These are phyloP conservation scores for Colletotrichum viniferum DNA, from an alignment of 2,329 filamentous ascomycete species.

Conservation along the genomic window DNA sequence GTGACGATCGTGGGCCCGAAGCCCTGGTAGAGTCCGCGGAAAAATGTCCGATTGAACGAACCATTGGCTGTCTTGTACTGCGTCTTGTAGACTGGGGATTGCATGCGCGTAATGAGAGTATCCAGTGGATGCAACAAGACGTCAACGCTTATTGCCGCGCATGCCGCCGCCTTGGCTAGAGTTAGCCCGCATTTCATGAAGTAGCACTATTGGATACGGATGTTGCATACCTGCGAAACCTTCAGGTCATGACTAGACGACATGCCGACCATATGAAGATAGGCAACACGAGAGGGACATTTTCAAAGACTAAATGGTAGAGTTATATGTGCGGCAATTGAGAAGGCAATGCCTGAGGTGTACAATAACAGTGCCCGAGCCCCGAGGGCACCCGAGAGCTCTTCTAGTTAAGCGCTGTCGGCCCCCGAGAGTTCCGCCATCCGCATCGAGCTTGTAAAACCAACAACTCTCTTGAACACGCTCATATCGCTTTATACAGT, in stretches of 20 bases:
- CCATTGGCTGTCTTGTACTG: conserved; percentile 18
- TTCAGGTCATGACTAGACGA: not conserved
- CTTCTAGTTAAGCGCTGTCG: not conserved
- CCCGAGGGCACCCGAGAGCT: not conserved
- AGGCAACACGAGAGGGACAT: accelerated
- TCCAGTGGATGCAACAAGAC: conserved; percentile 23
- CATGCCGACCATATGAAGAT: not conserved
- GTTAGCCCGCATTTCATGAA: not conserved
- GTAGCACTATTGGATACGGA: not conserved
- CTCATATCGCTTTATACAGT: not conserved
- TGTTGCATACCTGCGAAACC: not conserved
- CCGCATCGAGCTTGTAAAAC: not conserved
- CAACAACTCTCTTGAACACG: not conserved
- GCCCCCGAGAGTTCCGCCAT: not conserved
- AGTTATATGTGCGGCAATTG: not conserved
- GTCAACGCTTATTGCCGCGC: conserved; percentile 14
- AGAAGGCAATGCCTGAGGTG: not conserved
- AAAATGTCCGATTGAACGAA: conserved; percentile 10
- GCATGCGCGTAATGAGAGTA: conserved; percentile 23
- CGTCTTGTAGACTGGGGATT: conserved; percentile 20
- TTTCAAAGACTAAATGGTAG: accelerated
- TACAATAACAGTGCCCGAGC: not conserved
- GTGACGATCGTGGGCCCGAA: conserved; percentile 23
- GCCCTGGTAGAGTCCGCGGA: conserved; percentile 24
- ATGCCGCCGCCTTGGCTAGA: not conserved